These are phyloP conservation scores for Pichia manshurica DNA, from an alignment of 805 yeast species.

Conservation along the genomic window DNA sequence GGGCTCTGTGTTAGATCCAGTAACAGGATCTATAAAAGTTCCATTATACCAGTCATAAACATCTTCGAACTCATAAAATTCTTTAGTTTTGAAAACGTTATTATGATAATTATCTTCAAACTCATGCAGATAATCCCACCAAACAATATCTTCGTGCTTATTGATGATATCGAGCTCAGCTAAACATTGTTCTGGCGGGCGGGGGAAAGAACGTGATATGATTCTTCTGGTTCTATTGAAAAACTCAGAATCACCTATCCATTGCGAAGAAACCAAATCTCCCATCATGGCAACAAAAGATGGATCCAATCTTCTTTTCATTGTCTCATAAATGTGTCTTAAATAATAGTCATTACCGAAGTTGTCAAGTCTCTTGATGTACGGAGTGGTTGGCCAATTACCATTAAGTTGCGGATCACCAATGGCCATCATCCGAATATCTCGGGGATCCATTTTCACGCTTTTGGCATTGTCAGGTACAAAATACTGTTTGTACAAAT, in stretches of 20 bases:
- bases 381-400: slow-evolving; percentile 63
- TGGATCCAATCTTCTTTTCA: slow-evolving; percentile 63
- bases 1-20: slow-evolving; percentile 42
- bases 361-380: slow-evolving; percentile 72
- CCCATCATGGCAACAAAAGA: slow-evolving; percentile 87
- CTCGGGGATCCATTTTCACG: slow-evolving; percentile 11
- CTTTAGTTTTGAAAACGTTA: slow-evolving; percentile 27
- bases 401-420: slow-evolving; percentile 99
- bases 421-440: slow-evolving; percentile 66
- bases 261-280: slow-evolving; percentile 87
- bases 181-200: slow-evolving; percentile 45
- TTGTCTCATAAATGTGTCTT: slow-evolving; percentile 71
- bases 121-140: slow-evolving; percentile 40
- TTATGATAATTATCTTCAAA: slow-evolving; percentile 26
- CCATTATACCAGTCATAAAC: slow-evolving; percentile 58
- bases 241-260: slow-evolving; percentile 88
- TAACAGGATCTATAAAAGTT: slow-evolving; percentile 12
- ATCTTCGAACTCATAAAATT: slow-evolving; percentile 47
- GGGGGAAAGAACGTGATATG: slow-evolving; percentile 61
- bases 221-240: slow-evolving; percentile 71
- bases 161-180: slow-evolving; percentile 43
- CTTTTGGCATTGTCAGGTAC: slow-evolving; percentile 19
- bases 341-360: slow-evolving; percentile 85
- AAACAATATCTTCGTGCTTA: slow-evolving; percentile 50
- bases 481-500: slow-evolving; percentile 28